These are phyloP conservation scores for Tieghemiomyces parasiticus DNA, from an alignment of 192 early-diverging fungal species.

Conservation along the genomic window DNA sequence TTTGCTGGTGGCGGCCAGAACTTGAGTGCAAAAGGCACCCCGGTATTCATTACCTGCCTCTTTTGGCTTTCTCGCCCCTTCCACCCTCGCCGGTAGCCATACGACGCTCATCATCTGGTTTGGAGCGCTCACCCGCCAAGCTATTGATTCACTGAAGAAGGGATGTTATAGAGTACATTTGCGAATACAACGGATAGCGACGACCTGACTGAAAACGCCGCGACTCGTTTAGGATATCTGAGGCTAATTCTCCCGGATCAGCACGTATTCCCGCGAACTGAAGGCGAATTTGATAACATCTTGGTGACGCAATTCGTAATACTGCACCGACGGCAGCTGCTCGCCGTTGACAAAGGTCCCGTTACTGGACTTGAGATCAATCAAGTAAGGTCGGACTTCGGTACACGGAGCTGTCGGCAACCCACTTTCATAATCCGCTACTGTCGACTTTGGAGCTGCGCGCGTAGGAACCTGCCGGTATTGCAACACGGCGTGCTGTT, in stretches of 20 bases:
- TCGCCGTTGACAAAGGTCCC: conserved; percentile 79
- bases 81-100: too few species aligned
- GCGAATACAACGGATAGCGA: too few species aligned
- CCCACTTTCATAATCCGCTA: neutral
- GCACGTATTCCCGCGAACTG: conserved; percentile 81
- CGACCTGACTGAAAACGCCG: too few species aligned
- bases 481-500: conserved; percentile 89
- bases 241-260: conserved; percentile 63
- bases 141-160: too few species aligned
- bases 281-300: conserved; percentile 87
- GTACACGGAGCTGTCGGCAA: neutral
- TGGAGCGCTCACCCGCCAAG: too few species aligned
- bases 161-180: too few species aligned
- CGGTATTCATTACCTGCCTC: too few species aligned
- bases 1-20: too few species aligned
- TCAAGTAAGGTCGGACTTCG: conserved; percentile 66
- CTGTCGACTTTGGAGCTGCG: conserved; percentile 15
- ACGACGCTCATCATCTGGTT: too few species aligned
- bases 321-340: conserved; percentile 54
- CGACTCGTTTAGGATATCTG: too few species aligned
- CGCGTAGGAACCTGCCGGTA: conserved; percentile 46
- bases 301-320: conserved; percentile 63
- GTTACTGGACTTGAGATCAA: conserved; percentile 87
- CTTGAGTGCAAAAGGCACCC: too few species aligned
- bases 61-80: too few species aligned